phyloP scores from a whole-genome alignment of 2,329 filamentous ascomycete genomes.

The Dryadomyces quercivorus region DNA sequence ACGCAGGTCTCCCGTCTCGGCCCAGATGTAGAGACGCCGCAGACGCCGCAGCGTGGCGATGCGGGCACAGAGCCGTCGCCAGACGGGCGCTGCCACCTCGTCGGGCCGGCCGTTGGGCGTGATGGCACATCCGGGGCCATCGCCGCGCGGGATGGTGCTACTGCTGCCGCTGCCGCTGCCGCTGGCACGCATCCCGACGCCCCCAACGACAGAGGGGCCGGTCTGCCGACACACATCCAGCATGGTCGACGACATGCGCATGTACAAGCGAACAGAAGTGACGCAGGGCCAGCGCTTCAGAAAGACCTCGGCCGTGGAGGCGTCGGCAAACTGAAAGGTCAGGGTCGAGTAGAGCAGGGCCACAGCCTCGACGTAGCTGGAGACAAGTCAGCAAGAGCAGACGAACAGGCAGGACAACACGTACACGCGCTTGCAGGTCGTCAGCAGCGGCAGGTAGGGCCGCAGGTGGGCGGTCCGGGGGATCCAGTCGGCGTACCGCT shows the following conservation, averaged over 20 bases:
- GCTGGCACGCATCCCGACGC: neutral
- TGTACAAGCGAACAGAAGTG: slow-evolving; percentile 16
- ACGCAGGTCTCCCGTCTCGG: slow-evolving; percentile 18
- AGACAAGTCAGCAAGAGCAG: slow-evolving; percentile 8
- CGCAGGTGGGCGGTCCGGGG: neutral
- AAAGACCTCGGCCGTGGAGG: slow-evolving; percentile 13
- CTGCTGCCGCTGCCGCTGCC: no score
- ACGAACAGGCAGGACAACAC: neutral
- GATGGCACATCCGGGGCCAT: slow-evolving; percentile 4
- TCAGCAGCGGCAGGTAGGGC: slow-evolving; percentile 1
- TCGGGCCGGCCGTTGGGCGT: neutral
- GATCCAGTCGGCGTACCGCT: neutral
- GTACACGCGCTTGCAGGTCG: slow-evolving; percentile 18
- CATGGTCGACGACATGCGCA: slow-evolving; percentile 14
- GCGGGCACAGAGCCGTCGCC: slow-evolving; percentile 16
- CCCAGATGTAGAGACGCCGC: slow-evolving; percentile 16
- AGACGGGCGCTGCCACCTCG: slow-evolving; percentile 11
- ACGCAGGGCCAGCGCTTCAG: slow-evolving; percentile 11
- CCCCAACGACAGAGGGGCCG: neutral
- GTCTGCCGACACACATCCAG: slow-evolving; percentile 16
- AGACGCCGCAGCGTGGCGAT: slow-evolving; percentile 12
- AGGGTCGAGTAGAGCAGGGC: slow-evolving; percentile 14
- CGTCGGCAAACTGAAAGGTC: slow-evolving; percentile 19
- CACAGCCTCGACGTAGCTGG: slow-evolving; percentile 17
- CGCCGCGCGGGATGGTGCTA: slow-evolving; percentile 1